Conservation (phyloP, 2,329 filamentous ascomycete species). For the Phialophora expanda region DNA sequence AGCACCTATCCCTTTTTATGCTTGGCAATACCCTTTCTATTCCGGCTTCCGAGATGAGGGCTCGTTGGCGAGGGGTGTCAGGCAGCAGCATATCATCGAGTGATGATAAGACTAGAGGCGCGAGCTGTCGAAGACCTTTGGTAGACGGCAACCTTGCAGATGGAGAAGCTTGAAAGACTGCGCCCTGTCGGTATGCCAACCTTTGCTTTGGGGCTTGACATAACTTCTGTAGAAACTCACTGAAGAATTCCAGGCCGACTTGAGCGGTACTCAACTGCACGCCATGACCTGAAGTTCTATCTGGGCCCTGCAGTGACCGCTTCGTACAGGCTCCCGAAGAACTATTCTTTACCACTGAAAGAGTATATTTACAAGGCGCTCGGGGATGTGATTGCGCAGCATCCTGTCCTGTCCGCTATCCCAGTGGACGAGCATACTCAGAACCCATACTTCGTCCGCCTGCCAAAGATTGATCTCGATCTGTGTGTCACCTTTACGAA, state of each 20-base stretch:
- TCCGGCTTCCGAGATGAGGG: too few relatives aligned
- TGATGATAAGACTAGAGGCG: neutral
- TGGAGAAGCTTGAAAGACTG: slow-evolving; percentile 21
- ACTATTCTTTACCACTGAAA: slow-evolving; percentile 7
- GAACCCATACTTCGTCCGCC: slow-evolving; percentile 52
- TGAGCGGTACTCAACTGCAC: slow-evolving; percentile 25
- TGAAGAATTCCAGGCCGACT: slow-evolving; percentile 10
- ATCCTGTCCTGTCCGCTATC: slow-evolving; percentile 53
- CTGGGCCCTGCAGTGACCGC: slow-evolving; percentile 19
- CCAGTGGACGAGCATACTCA: slow-evolving; percentile 49
- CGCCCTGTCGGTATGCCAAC: slow-evolving; percentile 17
- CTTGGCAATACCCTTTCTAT: too few relatives aligned
- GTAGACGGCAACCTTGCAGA: neutral
- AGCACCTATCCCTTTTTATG: too few relatives aligned
- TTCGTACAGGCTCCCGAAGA: slow-evolving; percentile 16
- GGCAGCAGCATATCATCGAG: neutral
- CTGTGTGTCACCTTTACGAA: slow-evolving; percentile 47
- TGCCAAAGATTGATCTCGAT: slow-evolving; percentile 51
- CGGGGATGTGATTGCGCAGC: slow-evolving; percentile 45
- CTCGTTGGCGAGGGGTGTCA: too few relatives aligned
- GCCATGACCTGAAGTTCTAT: slow-evolving; percentile 25
- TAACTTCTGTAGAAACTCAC: too few relatives aligned
- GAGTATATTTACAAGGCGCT: slow-evolving; percentile 17
- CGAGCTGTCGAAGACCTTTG: neutral
- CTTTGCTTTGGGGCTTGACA: neutral